Conservation (phyloP, 2,329 filamentous ascomycete species). For the Sporothrix globosa region DNA sequence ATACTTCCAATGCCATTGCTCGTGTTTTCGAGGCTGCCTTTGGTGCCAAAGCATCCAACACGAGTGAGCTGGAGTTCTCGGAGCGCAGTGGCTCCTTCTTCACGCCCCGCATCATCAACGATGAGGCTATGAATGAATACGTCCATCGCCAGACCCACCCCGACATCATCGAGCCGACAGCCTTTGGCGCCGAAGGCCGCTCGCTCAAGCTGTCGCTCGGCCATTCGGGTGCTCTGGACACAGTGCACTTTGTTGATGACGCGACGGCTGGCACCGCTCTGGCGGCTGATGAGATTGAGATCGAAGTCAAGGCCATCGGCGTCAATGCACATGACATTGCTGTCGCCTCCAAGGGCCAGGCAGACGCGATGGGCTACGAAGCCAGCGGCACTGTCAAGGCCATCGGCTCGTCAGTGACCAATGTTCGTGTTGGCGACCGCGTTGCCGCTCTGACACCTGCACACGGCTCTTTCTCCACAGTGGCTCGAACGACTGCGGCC, state of each 20-base stretch:
- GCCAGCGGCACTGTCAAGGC: conserved; percentile 45
- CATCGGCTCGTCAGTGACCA: conserved; percentile 37
- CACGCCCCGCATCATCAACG: conserved; percentile 48
- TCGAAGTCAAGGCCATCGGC: conserved; percentile 50
- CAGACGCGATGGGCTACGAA: conserved; percentile 47
- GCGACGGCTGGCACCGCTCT: conserved; percentile 40
- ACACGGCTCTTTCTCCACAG: conserved; percentile 44
- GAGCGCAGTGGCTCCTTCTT: conserved; percentile 47
- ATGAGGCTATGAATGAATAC: conserved; percentile 48
- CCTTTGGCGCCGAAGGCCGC: conserved; percentile 47
- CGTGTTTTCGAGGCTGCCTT: conserved; percentile 47
- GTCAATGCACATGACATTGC: conserved; percentile 53
- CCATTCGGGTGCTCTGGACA: conserved; percentile 46
- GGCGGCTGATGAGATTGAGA: conserved; percentile 47
- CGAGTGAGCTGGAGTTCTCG: conserved; percentile 50
- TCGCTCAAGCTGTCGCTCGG: conserved; percentile 47
- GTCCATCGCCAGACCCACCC: conserved; percentile 50
- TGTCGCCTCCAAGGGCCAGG: conserved; percentile 49
- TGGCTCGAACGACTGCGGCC: conserved; percentile 41
- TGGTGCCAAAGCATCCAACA: conserved; percentile 40
- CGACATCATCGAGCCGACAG: conserved; percentile 44
- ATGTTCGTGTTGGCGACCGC: conserved; percentile 44
- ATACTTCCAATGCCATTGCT: conserved; percentile 38
- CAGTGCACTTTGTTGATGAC: conserved; percentile 48
- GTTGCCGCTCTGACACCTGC: conserved; percentile 43